Conservation (phyloP, 2,329 filamentous ascomycete genomes). For the Beauveria varroae region DNA sequence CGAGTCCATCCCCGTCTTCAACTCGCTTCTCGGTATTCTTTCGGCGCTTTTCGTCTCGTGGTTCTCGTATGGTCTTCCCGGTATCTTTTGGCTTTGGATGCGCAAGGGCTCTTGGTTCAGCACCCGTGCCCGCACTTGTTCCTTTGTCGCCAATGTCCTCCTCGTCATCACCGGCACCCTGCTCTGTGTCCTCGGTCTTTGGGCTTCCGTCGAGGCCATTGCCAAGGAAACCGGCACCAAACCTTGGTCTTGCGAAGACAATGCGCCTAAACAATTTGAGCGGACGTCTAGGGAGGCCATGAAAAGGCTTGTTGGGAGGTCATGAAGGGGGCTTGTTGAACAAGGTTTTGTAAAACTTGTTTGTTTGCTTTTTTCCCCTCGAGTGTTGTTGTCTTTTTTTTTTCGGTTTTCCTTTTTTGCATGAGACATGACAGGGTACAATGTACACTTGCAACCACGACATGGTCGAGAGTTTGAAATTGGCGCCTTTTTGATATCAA, state of each 20-base stretch:
- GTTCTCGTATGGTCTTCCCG: conserved; percentile 51
- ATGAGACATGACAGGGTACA: background rate
- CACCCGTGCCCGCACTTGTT: conserved; percentile 21
- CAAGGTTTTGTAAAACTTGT: background rate
- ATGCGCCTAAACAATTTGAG: background rate
- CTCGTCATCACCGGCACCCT: conserved; percentile 27
- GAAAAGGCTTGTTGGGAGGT: background rate
- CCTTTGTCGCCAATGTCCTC: conserved; percentile 25
- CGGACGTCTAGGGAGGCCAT: background rate
- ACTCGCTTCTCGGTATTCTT: conserved; percentile 56
- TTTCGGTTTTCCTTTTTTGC: background rate
- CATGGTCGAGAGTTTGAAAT: background rate
- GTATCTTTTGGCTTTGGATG: conserved; percentile 41
- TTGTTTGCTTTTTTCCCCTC: background rate
- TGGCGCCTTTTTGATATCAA: background rate
- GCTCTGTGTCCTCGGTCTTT: conserved; percentile 31
- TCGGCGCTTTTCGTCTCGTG: conserved; percentile 57
- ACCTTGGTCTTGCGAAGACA: conserved; percentile 28
- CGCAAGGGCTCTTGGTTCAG: conserved; percentile 33
- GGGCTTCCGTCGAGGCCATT: conserved; percentile 32
- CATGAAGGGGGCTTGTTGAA: background rate
- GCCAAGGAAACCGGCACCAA: conserved; percentile 20
- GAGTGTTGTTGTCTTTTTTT: background rate
- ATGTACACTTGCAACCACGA: background rate
- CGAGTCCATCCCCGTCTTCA: conserved; percentile 62